A percentile compares a stretch with the other conserved stretches of the same genome.
Conservation (phyloP, 208 protist genomes). For the Acanthamoeba royreba region DNA sequence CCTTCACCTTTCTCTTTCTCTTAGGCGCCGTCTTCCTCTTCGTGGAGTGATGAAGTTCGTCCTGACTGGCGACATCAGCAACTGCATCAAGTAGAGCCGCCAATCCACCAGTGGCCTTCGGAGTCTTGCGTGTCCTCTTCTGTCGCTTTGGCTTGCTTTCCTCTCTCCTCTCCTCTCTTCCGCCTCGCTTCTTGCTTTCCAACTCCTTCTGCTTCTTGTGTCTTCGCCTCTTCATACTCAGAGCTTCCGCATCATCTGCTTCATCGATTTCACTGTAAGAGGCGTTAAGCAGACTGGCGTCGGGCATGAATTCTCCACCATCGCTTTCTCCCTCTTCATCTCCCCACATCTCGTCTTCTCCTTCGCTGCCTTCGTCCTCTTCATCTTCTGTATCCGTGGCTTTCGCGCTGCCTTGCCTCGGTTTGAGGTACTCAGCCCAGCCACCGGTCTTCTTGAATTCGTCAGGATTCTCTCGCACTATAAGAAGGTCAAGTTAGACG, state of each 20-base stretch:
- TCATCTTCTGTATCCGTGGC: background rate
- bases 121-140: no score
- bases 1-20: no score
- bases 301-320: background rate
- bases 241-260: background rate
- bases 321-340: no score
- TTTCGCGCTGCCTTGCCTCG: background rate
- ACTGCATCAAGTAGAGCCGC: no score
- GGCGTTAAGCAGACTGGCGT: background rate
- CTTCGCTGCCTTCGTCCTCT: background rate
- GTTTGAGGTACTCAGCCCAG: background rate
- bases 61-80: no score
- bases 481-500: background rate
- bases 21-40: no score
- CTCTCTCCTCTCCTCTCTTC: background rate
- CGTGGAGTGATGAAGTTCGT: no score
- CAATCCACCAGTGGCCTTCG: no score
- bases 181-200: background rate
- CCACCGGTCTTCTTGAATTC: background rate
- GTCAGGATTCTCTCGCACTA: background rate
- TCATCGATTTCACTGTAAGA: constrained; percentile 34
- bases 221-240: background rate
- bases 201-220: background rate
- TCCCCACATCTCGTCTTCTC: no score
- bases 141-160: no score